Base-by-base conservation (phyloP, 2,329 filamentous ascomycete species). In the Cercospora sp. region DNA sequence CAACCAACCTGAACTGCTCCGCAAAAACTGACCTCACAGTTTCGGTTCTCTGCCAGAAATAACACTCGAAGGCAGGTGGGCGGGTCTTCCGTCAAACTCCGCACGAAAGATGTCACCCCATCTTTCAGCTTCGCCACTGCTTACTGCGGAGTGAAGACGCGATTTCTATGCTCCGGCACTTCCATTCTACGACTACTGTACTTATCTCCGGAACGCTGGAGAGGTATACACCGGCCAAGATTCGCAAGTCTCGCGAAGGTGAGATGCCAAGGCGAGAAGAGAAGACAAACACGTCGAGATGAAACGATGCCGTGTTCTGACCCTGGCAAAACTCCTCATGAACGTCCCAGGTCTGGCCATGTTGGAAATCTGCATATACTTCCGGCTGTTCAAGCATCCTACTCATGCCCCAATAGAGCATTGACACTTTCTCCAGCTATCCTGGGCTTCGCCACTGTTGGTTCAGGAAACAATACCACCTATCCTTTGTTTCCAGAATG, bases 331-430 rank as follows among this genome's bases (percentile, higher is more conserved):
- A 3, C 51, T 58, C 28, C 31, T 58, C 33, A 40, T 12, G 30
- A 53, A 28, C 53, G 18, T 28, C 28, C 18, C 62, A 57, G 62
- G 62, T 13, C 28, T 64, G 36, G 62, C 62, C 40, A 30, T 64
- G 62, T 64, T 57, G 51, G 31, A 28, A 23, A 36, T 23, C 48
- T 58, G 62, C 62, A 36, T 23, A 31, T 18, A 23, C 62, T 42
- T 64, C 33, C 62, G 62, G 23, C 23, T 9, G 3, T 31, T 6
- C 62, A 64, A 58, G 62, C 62, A 64, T 48, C 6, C 23, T 8
- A 7, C 20, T 30, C 30, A 5, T 48, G 20, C 18, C 30, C 53
- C 62, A 58, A 48, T 45, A 36, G 9, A n/a, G 31, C 51, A 58
- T 16, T 31, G 53, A 42, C 23, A 1, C 26, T 58, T 36, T 13